Evolutionary conservation across 148 eudicot species (phyloP), one percentile per base, ranked within the genome.

Genomic region (Chenopodium quinoa): DNA sequence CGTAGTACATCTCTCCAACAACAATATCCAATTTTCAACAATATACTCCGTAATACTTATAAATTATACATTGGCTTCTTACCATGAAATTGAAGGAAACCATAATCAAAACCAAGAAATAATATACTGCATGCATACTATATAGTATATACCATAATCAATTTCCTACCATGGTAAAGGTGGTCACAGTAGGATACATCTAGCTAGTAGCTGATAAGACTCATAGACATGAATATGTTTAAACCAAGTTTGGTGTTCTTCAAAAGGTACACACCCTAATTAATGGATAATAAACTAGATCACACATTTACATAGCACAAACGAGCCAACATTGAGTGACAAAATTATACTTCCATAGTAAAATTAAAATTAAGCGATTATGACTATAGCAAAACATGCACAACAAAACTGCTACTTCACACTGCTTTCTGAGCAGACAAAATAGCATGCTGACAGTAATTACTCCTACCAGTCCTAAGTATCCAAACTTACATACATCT

Each of bases 241-340:
- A 16, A 54, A 13, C 20, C 14, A 27, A 74, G 14, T n/a, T 62
- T 62, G 31, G 58, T 77, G 71, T 63, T 63, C 71, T 77, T 77
- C 56, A n/a, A 29, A 22, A 69, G 75, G 62, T 56, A 44, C 20
- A 48, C 63, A 46, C 65, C 75, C 74, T 12, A 7, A 2, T 23
- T 23, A 23, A 23, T 23, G 60, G 16, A 16, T 16, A 54, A 16
- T 16, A 54, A 16, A 16, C 17, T 54, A 16, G 4, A 50, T 50
- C 14, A 50, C 54, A 50, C 54, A 9, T 50, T 37, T 37, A 37
- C 40, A 37, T 5, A 37, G 40, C 40, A 50, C 54, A 50, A 8
- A 50, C 14, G 54, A 13, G 54, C 54, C 54, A 50, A 9, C 14
- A 13, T 9, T 13, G 16, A 50, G 54, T 50, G 54, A 48, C 52